Base-by-base conservation (phyloP, 2,329 filamentous ascomycete genomes). In the Exserohilum rostratum region DNA sequence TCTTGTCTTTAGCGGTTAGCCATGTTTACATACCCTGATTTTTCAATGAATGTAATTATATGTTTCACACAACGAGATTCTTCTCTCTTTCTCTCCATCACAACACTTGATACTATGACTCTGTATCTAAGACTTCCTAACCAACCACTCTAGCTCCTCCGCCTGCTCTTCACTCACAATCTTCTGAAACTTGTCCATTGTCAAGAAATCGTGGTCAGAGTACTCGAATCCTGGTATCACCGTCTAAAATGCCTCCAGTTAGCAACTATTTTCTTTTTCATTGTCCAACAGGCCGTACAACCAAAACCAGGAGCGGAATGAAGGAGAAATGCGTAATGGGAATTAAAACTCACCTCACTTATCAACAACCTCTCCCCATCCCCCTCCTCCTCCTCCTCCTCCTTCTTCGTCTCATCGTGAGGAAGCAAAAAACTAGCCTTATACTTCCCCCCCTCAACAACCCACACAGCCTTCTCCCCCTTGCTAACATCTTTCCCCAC, bases 191-290 rank as follows among this genome's bases (percentile, higher is more conserved):
- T 71, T 74, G 44, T 81, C 76, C 9, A 61, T 58, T 2, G 74
- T 78, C 66, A 90, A 74, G 63, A 90, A 90, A 62, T 88, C 85
- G 69, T 90, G 86, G 69, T 90, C 86, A 53, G 77, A 79, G 61
- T 79, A 88, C 65, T 89, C 86, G 64, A 90, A 90, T 0, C 87
- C 87, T 0, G 87, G 87, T 6, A 88, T 79, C 1, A 88, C 86
- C 0, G 85, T 88, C 77, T 78, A 29, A 1, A n/a, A 25, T 7
- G n/a, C n/a, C n/a, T 10, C 12, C 15, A 18, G 7, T 43, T 15
- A 49, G 25, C n/a, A 12, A 6, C 6, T 11, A n/a, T 30, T 18
- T 25, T 11, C 6, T 11, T n/a, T 30, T 18, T 25, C 5, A 2
- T 9, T 6, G 3, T 15, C 18, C 30, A 30, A 9, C 12, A 31